A percentile compares a stretch with the other conserved stretches of the same genome.
Conservation (phyloP, 2,329 filamentous ascomycete species). For the Neopestalotiopsis clavispora region DNA sequence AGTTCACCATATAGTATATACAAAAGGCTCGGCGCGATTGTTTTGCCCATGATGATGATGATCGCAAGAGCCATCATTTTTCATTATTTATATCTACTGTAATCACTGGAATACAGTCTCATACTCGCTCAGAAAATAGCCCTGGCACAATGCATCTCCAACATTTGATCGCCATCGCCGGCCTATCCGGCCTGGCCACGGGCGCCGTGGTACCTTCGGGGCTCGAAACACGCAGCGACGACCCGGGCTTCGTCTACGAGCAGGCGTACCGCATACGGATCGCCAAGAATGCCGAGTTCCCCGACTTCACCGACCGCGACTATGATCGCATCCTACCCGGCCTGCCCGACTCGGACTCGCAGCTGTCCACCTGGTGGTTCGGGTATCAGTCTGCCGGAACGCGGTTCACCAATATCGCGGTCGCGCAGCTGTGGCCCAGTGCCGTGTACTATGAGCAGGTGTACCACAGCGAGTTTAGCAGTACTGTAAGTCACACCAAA, state of each 20-base stretch:
- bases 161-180: neutral
- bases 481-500: neutral
- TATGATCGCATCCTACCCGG: slow-evolving; percentile 7
- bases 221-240: neutral
- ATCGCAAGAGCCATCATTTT: too few species aligned
- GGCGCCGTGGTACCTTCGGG: neutral
- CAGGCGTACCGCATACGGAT: slow-evolving; percentile 12
- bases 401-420: neutral
- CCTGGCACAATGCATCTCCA: neutral
- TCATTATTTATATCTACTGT: too few species aligned
- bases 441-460: slow-evolving; percentile 11
- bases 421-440: neutral
- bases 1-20: too few species aligned
- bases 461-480: neutral
- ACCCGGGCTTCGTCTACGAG: slow-evolving; percentile 2
- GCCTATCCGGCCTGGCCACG: neutral
- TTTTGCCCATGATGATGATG: too few species aligned
- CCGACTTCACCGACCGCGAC: neutral
- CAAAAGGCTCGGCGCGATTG: too few species aligned
- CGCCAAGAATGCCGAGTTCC: slow-evolving; percentile 10
- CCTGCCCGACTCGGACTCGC: neutral
- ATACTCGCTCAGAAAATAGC: neutral
- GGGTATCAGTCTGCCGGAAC: slow-evolving; percentile 4
- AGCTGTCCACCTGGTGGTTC: slow-evolving; percentile 7
- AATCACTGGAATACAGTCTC: neutral